phyloP scores from a whole-genome alignment of 768 basidiomycete species.

The Tulasnella sp. region DNA sequence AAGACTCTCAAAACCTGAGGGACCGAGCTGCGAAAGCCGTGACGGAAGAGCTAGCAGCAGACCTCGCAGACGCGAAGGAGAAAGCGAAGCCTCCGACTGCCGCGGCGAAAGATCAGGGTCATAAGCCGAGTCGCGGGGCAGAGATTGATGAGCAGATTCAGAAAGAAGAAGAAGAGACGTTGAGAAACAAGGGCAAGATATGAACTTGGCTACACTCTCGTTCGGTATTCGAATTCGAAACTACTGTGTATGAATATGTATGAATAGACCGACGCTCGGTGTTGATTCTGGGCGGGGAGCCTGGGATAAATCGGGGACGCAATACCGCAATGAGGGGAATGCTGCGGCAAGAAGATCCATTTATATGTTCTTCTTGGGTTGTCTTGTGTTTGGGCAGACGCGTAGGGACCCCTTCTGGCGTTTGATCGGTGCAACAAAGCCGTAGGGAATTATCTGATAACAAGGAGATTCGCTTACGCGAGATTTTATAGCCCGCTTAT shows the following conservation, averaged over 20 bases:
- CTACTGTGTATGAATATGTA: neutral
- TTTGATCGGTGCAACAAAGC: neutral
- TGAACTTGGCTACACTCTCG: neutral
- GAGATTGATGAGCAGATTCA: conserved; percentile 56
- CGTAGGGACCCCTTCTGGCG: neutral
- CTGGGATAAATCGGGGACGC: neutral
- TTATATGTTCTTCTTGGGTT: neutral
- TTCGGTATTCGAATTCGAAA: neutral
- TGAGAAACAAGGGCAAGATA: conserved; percentile 46
- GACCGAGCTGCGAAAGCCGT: conserved; percentile 32
- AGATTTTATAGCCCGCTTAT: neutral
- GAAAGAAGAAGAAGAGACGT: conserved; percentile 49
- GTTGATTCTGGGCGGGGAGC: neutral
- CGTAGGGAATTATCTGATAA: neutral
- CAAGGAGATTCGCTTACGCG: neutral
- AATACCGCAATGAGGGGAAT: too few relatives aligned
- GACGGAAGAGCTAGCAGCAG: conserved; percentile 39
- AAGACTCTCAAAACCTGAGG: conserved; percentile 38
- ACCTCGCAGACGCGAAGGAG: conserved; percentile 36
- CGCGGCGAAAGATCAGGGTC: conserved; percentile 52
- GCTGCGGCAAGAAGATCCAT: too few relatives aligned
- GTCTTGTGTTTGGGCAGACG: neutral
- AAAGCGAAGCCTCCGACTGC: conserved; percentile 46
- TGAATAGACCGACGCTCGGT: neutral
- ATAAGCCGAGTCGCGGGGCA: conserved; percentile 57